These are phyloP conservation scores for Parasitella parasitica DNA, from an alignment of 371 early-diverging fungal species.

Conservation along the genomic window DNA sequence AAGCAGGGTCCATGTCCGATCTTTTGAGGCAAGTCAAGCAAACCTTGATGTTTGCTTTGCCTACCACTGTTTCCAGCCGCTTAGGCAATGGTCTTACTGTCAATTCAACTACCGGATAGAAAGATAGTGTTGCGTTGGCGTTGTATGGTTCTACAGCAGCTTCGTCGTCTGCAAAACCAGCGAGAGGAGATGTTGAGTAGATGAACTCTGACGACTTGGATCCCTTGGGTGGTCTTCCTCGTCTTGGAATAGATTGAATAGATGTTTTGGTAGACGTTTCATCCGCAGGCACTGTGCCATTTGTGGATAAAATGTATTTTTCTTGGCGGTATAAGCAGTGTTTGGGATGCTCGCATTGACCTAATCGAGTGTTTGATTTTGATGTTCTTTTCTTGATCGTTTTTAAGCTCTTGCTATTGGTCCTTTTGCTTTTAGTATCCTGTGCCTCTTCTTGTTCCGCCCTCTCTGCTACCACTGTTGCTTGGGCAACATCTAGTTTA, in stretches of 20 bases:
- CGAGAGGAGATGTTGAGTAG: neutral
- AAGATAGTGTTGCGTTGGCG: neutral
- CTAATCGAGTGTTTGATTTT: neutral
- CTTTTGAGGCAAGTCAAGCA: conserved; percentile 47
- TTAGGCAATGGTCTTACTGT: conserved; percentile 43
- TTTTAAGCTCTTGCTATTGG: neutral
- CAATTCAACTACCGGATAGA: conserved; percentile 21
- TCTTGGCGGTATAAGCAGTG: conserved; percentile 22
- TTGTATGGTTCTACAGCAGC: neutral
- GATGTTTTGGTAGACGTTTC: neutral
- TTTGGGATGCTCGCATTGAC: conserved; percentile 28
- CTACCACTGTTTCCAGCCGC: conserved; percentile 41
- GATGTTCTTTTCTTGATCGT: neutral
- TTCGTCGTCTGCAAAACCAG: neutral
- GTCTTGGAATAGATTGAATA: conserved; percentile 24
- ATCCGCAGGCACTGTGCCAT: neutral
- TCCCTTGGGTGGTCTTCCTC: conserved; percentile 49
- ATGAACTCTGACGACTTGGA: conserved; percentile 21
- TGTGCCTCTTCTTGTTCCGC: neutral
- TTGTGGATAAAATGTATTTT: neutral
- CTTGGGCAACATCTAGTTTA: neutral
- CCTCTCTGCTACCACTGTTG: too few relatives aligned
- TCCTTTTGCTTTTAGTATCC: neutral
- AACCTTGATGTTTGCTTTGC: conserved; percentile 29
- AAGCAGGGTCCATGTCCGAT: conserved; percentile 38